Evolutionary conservation across 768 basidiomycete species (phyloP).

Genomic region (Tephrocybe sp.): DNA sequence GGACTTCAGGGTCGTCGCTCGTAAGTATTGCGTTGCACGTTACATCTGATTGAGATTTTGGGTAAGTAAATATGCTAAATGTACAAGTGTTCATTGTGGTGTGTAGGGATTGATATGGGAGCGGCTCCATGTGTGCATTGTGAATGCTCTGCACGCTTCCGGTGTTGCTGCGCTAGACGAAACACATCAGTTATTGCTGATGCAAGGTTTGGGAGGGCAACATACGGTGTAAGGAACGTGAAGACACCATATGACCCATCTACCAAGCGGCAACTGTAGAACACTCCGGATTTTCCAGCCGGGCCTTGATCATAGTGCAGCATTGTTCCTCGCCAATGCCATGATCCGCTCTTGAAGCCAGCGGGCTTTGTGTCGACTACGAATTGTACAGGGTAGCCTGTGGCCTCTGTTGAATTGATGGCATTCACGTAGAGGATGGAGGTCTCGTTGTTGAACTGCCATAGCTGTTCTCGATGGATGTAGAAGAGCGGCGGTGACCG

Average conservation of each 20-base stretch:
- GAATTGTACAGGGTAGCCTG: conserved; percentile 49
- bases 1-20: too few relatives aligned
- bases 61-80: not conserved
- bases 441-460: conserved; percentile 55
- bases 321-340: conserved; percentile 59
- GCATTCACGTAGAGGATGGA: conserved; percentile 56
- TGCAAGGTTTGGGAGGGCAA: conserved; percentile 7
- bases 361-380: conserved; percentile 36
- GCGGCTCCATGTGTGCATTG: conserved; percentile 19
- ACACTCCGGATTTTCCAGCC: conserved; percentile 42
- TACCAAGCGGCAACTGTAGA: conserved; percentile 38
- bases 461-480: conserved; percentile 50
- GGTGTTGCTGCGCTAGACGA: conserved; percentile 33
- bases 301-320: conserved; percentile 49
- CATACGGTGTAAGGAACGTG: conserved; percentile 48
- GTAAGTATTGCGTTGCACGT: not conserved
- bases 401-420: conserved; percentile 45
- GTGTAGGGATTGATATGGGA: conserved; percentile 12
- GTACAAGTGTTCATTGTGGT: conserved; percentile 6
- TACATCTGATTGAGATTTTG: not conserved
- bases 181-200: not conserved
- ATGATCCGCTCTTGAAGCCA: conserved; percentile 43
- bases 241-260: conserved; percentile 44
- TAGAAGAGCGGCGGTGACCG: conserved; percentile 49
- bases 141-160: conserved; percentile 16